These are phyloP conservation scores for Chamaecrista fasciculata DNA, from an alignment of 306 rosid genomes.

Conservation along the genomic window DNA sequence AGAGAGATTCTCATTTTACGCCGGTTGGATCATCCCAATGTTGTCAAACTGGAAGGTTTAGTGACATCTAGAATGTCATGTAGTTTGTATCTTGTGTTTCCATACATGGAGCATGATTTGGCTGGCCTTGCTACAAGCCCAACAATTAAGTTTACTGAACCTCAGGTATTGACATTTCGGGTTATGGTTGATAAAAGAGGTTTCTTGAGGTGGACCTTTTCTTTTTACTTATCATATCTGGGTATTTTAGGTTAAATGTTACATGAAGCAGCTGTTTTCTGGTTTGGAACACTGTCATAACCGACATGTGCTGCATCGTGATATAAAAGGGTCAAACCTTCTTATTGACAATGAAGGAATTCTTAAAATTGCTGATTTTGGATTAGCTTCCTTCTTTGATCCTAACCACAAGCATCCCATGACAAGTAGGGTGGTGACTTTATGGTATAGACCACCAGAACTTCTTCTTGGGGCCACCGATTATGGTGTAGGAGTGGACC, in stretches of 20 bases:
- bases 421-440: conserved; percentile 93
- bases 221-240: conserved; percentile 33
- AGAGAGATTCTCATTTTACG: conserved; percentile 85
- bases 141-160: conserved; percentile 65
- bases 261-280: conserved; percentile 81
- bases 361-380: conserved; percentile 91
- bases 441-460: conserved; percentile 93
- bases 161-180: conserved; percentile 56
- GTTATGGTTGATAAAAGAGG: background rate
- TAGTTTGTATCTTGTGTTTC: conserved; percentile 81
- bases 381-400: conserved; percentile 79
- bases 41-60: conserved; percentile 79
- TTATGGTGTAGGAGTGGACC: conserved; percentile 81
- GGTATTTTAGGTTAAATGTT: conserved; percentile 71
- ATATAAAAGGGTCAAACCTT: conserved; percentile 90
- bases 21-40: conserved; percentile 86
- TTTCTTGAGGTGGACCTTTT: conserved; percentile 6
- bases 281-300: conserved; percentile 92
- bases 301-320: conserved; percentile 74
- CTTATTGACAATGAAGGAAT: conserved; percentile 78
- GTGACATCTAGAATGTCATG: conserved; percentile 93
- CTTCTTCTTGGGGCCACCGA: conserved; percentile 92
- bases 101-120: conserved; percentile 89
- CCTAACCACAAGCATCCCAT: conserved; percentile 86
- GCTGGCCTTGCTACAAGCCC: conserved; percentile 94